Base-by-base conservation (phyloP, 108 stramenopile species). In the Cyclotella cryptica region DNA sequence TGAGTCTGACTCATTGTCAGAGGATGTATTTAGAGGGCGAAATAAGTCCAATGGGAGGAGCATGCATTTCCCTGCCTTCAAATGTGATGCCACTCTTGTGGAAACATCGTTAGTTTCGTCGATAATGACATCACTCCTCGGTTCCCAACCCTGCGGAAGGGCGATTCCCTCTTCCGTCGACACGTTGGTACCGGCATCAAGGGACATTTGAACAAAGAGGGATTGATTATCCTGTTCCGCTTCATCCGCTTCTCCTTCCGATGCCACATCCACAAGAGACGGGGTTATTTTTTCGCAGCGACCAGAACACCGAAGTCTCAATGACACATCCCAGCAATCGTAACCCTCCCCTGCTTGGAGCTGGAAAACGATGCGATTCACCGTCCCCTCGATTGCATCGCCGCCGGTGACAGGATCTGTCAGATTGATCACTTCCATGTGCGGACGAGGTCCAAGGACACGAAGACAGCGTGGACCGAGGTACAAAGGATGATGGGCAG, bases 331-430 rank as follows among this genome's bases (percentile, higher is more conserved):
- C n/a, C 30, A 44, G 45, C 92, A 96, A 47, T 69, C 45, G 47
- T 92, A 90, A 43, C 72, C 57, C 3, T 35, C 51, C 18, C 84
- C 90, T 10, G 92, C 87, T 61, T 83, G 27, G 10, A 96, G 60
- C 45, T 77, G 78, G 11, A 93, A 84, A 13, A 93, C 46, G 55
- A 91, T 78, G 15, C 95, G 85, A 77, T 96, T 96, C 43, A 96
- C 88, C n/a, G 92, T 93, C 13, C 95, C 95, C 80, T 93, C 91
- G 51, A 93, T 65, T 10, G 76, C 90, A 39, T 84, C 88, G 21
- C 88, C 85, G 49, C 75, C 70, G 21, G 89, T 86, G 13, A 71
- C 42, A 19, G 69, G 40, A 3, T 88, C 75, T 2, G 95, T 90
- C 55, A 96, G 49, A 70, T 96, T 89, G 3, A 79, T 86, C 1